Evolutionary conservation across 2,329 filamentous ascomycete species (phyloP).

Genomic region (Coniochaeta sp.): DNA sequence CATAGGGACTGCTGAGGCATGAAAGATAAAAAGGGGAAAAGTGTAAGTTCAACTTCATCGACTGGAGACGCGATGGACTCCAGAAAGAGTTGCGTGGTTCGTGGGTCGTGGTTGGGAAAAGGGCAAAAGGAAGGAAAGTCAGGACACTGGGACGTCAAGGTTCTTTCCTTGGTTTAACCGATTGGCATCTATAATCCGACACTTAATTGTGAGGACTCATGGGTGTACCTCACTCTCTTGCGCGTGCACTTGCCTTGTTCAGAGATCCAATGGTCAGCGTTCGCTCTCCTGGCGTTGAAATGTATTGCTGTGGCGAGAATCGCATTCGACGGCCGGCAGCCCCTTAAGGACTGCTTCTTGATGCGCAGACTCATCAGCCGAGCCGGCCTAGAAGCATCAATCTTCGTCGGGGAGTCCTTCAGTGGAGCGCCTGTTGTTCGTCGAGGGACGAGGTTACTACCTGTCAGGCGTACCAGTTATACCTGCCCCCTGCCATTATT

Average conservation of each 20-base stretch:
- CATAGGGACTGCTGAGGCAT: background rate
- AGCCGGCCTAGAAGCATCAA: background rate
- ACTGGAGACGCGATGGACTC: background rate
- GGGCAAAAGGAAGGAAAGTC: background rate
- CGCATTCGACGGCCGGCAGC: no score
- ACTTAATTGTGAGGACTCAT: background rate
- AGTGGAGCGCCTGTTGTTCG: background rate
- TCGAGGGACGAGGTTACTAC: background rate
- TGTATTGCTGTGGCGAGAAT: no score
- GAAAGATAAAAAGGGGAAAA: background rate
- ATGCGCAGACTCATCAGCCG: no score
- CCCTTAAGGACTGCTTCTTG: no score
- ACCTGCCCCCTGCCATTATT: background rate
- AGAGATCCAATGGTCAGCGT: background rate
- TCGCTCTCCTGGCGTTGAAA: background rate
- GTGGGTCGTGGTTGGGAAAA: no score
- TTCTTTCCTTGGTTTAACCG: slow-evolving; percentile 1
- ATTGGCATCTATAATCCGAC: background rate
- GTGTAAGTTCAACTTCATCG: background rate
- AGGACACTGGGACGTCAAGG: background rate
- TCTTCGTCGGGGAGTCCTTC: background rate
- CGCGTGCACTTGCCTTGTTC: background rate
- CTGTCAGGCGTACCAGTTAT: background rate
- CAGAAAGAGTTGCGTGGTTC: background rate
- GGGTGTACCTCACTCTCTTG: background rate